Percentiles rank a stretch among this genome's conserved stretches.
Conservation (phyloP, 371 early-diverging fungal species). For the Dipsacomyces acuminosporus region DNA sequence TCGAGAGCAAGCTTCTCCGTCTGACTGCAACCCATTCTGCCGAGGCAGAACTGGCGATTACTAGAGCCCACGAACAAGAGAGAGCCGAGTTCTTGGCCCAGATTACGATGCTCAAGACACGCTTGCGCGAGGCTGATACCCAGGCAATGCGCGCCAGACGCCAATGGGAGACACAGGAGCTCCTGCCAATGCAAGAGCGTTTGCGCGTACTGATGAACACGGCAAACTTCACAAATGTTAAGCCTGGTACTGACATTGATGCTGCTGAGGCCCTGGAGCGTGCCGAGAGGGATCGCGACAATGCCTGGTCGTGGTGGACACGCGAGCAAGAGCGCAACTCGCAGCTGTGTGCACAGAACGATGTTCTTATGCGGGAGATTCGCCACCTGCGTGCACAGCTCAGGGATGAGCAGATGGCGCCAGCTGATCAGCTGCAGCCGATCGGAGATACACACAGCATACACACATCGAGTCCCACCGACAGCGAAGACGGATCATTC, state of each 20-base stretch:
- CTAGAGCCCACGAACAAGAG: constrained; percentile 30
- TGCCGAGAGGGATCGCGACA: constrained; percentile 20
- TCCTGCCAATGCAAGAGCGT: constrained; percentile 36
- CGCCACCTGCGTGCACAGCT: constrained; percentile 14
- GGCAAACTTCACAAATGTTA: background rate
- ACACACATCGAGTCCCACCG: constrained; percentile 1
- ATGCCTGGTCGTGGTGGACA: constrained; percentile 35
- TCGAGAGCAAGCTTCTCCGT: constrained; percentile 17
- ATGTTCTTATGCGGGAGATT: constrained; percentile 42
- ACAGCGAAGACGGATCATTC: constrained; percentile 32
- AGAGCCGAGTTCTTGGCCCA: constrained; percentile 33
- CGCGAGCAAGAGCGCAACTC: constrained; percentile 34
- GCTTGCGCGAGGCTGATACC: constrained; percentile 30
- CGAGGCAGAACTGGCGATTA: constrained; percentile 21
- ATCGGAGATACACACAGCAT: background rate
- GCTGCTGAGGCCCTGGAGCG: constrained; percentile 16
- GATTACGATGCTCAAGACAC: constrained; percentile 20
- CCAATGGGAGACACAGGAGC: constrained; percentile 37
- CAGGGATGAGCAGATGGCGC: background rate
- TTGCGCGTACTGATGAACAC: constrained; percentile 19
- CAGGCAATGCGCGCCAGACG: constrained; percentile 26
- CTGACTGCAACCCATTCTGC: constrained; percentile 5
- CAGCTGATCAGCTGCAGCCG: background rate
- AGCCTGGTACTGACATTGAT: background rate
- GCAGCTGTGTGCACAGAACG: constrained; percentile 40